A percentile compares a stretch with the other conserved stretches of the same genome.
phyloP scores from a whole-genome alignment of 2,329 filamentous ascomycete genomes.

The Monosporascus sp. region DNA sequence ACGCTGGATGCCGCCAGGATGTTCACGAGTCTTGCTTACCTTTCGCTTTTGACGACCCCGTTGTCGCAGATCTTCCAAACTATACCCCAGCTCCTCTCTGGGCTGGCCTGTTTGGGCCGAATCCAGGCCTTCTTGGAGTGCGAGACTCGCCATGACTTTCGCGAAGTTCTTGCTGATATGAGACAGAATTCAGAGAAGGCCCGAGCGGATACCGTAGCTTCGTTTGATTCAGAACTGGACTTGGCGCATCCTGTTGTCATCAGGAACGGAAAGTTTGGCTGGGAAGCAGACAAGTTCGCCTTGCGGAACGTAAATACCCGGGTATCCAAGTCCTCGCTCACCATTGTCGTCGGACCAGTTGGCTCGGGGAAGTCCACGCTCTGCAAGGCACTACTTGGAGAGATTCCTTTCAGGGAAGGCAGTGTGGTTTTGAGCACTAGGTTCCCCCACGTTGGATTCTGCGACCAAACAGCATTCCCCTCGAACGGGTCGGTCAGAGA shows the following conservation, averaged over 20 bases:
- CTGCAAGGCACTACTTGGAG: conserved; percentile 35
- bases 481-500: conserved; percentile 28
- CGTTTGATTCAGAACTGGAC: not conserved
- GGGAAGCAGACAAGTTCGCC: conserved; percentile 22
- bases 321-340: conserved; percentile 27
- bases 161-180: conserved; percentile 1
- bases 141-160: conserved; percentile 22
- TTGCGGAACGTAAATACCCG: conserved; percentile 30
- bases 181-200: conserved; percentile 1
- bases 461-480: conserved; percentile 32
- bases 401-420: conserved; percentile 26
- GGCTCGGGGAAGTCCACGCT: conserved; percentile 42
- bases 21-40: not conserved
- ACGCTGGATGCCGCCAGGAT: conserved; percentile 23
- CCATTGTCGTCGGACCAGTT: conserved; percentile 37
- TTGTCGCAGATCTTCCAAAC: conserved; percentile 34
- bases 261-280: conserved; percentile 28
- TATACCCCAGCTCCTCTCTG: conserved; percentile 32
- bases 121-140: conserved; percentile 33
- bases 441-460: conserved; percentile 29
- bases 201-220: not conserved
- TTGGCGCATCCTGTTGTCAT: conserved; percentile 8
- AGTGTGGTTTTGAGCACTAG: conserved; percentile 14
- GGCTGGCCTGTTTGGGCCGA: conserved; percentile 34
- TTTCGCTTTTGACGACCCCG: conserved; percentile 15